Evolutionary conservation across 257 asterid species (phyloP), one percentile per base, ranked within the genome.

Genomic region (Fraxinus quadrangulata): DNA sequence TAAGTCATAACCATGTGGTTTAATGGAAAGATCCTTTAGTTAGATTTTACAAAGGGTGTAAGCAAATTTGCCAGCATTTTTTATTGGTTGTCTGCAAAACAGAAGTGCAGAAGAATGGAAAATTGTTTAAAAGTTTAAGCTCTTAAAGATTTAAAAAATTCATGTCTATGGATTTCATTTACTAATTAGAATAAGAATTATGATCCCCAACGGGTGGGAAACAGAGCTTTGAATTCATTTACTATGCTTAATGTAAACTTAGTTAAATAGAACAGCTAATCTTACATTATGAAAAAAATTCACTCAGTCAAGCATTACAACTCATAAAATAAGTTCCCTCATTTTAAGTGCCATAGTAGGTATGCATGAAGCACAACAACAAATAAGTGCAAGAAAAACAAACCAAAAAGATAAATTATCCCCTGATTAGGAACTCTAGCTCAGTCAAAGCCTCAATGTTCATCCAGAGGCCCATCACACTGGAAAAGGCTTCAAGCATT

Each of bases 391-490:
- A 63, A 63, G 17, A 42, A 72, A 72, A 72, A 33, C 10, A 24
- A 33, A 42, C 37, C 36, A 26, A 28, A 5, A 7, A 49, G 75
- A 24, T 40, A 45, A 33, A 42, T 72, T 42, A 23, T 72, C 65
- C 65, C 75, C 16, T 6, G 75, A 30, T 66, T 78, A 2, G 26
- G 75, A 71, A 77, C 75, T 71, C 84, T 71, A 67, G 75, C 77
- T 71, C 86, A 82, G 88, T 85, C 88, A 77, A 82, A 82, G 88
- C 89, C 85, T 79, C 85, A 67, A 51, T 70, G 74, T 65, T 65
- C 71, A 66, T 51, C 78, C 24, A 70, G 86, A 80, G 82, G 67
- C 87, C 83, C 80, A 77, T 84, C 87, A 84, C 82, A 72, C 88
- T 80, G 85, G 6, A 75, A 79, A 70, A 10, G 42, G 39, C 69